Conservation (phyloP, 495 filamentous ascomycete species). For the Aspergillus sclerotioniger region DNA sequence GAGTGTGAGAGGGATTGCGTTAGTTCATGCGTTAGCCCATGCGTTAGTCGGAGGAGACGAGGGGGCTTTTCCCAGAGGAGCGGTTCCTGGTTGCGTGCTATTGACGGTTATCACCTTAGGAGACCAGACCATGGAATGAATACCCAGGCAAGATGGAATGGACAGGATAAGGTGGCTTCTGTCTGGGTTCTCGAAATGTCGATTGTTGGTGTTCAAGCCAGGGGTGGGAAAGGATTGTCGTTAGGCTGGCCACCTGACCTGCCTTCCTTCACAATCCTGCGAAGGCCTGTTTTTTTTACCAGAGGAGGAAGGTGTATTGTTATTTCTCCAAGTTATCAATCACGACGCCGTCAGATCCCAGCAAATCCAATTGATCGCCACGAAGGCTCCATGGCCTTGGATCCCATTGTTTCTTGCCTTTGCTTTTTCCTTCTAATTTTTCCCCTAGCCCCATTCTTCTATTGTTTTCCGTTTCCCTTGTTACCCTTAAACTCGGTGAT, state of each 20-base stretch:
- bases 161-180: background rate
- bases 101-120: background rate
- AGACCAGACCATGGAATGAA: background rate
- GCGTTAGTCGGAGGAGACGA: background rate
- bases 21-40: background rate
- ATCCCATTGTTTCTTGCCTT: background rate
- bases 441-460: too few species aligned
- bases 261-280: background rate
- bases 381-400: conserved; percentile 3
- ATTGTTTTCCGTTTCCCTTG: background rate
- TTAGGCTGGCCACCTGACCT: background rate
- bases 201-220: background rate
- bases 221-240: background rate
- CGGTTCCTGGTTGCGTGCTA: conserved; percentile 3
- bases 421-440: conserved; percentile 7
- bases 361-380: background rate
- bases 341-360: background rate
- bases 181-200: background rate
- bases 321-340: background rate
- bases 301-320: too few species aligned
- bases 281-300: too few species aligned
- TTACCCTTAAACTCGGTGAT: background rate
- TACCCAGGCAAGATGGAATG: background rate
- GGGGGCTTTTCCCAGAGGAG: conserved; percentile 1
- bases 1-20: background rate